These are phyloP conservation scores for Pseudopithomyces maydicus DNA, from an alignment of 2,329 filamentous ascomycete genomes.

Conservation along the genomic window DNA sequence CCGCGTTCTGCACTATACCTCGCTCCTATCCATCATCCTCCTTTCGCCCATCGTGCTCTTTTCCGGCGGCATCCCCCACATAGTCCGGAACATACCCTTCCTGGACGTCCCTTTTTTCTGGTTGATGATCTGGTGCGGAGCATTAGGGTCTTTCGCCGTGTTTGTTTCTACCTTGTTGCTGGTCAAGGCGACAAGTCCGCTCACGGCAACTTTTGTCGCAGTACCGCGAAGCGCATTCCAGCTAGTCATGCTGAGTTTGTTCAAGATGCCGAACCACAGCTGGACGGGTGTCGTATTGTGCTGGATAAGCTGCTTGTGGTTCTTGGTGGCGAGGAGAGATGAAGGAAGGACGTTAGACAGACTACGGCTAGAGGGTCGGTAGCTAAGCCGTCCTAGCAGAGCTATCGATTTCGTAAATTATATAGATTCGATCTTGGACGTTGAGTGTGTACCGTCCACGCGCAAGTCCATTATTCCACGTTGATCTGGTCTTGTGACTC, in stretches of 20 bases:
- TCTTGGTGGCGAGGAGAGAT: conserved; percentile 48
- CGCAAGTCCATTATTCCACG: too few relatives aligned
- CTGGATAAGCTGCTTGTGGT: conserved; percentile 58
- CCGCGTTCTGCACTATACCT: conserved; percentile 58
- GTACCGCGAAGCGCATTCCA: conserved; percentile 57
- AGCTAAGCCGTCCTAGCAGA: neutral
- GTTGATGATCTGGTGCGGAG: conserved; percentile 57
- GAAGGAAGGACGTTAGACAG: conserved; percentile 45
- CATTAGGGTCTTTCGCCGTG: conserved; percentile 54
- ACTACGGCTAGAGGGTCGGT: conserved; percentile 41
- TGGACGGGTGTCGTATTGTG: conserved; percentile 59
- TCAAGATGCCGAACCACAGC: conserved; percentile 55
- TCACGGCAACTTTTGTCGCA: conserved; percentile 57
- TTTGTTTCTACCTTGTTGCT: conserved; percentile 56
- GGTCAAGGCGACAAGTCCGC: conserved; percentile 56
- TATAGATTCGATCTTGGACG: neutral
- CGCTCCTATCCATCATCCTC: conserved; percentile 54
- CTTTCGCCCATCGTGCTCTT: conserved; percentile 56
- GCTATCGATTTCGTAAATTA: neutral
- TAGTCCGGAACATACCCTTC: conserved; percentile 59
- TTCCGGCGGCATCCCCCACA: conserved; percentile 55
- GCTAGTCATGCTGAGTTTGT: conserved; percentile 53
- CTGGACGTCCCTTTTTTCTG: conserved; percentile 62
- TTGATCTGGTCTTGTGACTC: too few relatives aligned
- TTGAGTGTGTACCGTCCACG: too few relatives aligned